Conservation (phyloP, 2,329 filamentous ascomycete genomes). For the Metarhizium anisopliae region DNA sequence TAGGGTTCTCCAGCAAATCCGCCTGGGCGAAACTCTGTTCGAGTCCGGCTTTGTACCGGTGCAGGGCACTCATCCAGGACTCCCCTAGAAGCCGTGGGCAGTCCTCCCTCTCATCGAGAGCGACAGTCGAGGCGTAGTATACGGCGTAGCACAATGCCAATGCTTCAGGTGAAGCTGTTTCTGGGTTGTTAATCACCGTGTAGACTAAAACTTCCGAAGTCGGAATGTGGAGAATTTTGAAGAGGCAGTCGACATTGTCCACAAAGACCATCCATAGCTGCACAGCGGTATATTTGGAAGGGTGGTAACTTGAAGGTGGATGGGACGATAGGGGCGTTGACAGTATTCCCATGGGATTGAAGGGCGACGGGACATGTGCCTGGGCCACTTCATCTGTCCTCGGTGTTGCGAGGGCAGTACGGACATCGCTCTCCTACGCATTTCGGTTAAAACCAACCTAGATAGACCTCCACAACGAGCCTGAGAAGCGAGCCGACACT, state of each 20-base stretch:
- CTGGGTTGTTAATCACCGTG: slow-evolving; percentile 21
- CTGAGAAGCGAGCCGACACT: neutral
- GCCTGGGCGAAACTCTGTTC: slow-evolving; percentile 29
- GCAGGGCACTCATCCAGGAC: slow-evolving; percentile 15
- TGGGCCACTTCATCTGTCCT: slow-evolving; percentile 2
- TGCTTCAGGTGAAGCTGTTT: slow-evolving; percentile 14
- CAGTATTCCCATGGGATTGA: slow-evolving; percentile 24
- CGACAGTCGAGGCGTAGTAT: slow-evolving; percentile 37
- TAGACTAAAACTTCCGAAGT: slow-evolving; percentile 23
- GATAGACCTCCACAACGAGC: neutral
- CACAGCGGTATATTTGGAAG: slow-evolving; percentile 16
- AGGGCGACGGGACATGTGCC: slow-evolving; percentile 12
- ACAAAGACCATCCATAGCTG: slow-evolving; percentile 22
- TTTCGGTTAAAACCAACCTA: neutral
- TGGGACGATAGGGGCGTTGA: slow-evolving; percentile 14
- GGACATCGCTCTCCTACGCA: slow-evolving; percentile 1
- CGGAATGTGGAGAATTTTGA: slow-evolving; percentile 21
- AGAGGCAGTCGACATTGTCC: slow-evolving; percentile 18
- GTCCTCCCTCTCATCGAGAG: slow-evolving; percentile 29
- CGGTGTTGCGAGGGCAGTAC: slow-evolving; percentile 5
- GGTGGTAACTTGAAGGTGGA: slow-evolving; percentile 13
- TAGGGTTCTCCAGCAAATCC: slow-evolving; percentile 31
- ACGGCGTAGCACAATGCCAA: slow-evolving; percentile 36
- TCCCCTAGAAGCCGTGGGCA: slow-evolving; percentile 12
- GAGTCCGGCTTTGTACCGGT: slow-evolving; percentile 22